These are phyloP conservation scores for Colletotrichum tanaceti DNA, from an alignment of 2,329 filamentous ascomycete species.

Conservation along the genomic window DNA sequence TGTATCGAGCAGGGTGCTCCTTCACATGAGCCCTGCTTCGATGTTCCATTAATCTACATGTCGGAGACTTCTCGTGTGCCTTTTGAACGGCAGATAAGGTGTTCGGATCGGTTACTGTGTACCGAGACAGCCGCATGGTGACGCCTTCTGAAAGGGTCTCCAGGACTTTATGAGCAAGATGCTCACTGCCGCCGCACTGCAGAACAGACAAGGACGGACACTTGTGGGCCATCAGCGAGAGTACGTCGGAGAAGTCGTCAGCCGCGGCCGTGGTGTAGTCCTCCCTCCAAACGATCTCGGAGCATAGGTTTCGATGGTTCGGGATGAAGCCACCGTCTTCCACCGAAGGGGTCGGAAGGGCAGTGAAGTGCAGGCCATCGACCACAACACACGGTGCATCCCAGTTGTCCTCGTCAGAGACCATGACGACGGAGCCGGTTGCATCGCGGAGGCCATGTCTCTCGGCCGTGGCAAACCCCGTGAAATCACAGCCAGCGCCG, in stretches of 20 bases:
- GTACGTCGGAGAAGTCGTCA: conserved; percentile 43
- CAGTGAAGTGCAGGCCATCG: conserved; percentile 58
- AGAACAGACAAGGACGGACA: conserved; percentile 53
- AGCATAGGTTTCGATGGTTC: conserved; percentile 61
- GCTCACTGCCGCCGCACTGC: conserved; percentile 50
- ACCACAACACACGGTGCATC: conserved; percentile 54
- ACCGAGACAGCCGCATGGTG: conserved; percentile 51
- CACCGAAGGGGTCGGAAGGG: conserved; percentile 47
- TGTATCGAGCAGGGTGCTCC: conserved; percentile 46
- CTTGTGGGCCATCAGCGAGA: conserved; percentile 54
- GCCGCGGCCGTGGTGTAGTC: conserved; percentile 48
- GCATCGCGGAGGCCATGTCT: conserved; percentile 53
- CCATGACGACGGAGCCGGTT: conserved; percentile 58
- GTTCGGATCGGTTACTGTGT: conserved; percentile 46
- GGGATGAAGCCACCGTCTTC: conserved; percentile 55
- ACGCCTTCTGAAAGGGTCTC: conserved; percentile 43
- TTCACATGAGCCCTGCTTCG: conserved; percentile 41
- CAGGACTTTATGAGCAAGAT: conserved; percentile 45
- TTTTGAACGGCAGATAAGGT: conserved; percentile 11
- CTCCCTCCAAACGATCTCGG: conserved; percentile 60
- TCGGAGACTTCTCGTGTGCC: conserved; percentile 34
- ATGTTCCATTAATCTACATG: conserved; percentile 47
- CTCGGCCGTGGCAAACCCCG: conserved; percentile 55
- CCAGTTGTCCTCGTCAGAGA: conserved; percentile 47
- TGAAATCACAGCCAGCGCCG: conserved; percentile 50